Percentiles rank a stretch among this genome's conserved stretches.
Conservation (phyloP, 345 rosid genomes). For the Carallia pectinifolia region DNA sequence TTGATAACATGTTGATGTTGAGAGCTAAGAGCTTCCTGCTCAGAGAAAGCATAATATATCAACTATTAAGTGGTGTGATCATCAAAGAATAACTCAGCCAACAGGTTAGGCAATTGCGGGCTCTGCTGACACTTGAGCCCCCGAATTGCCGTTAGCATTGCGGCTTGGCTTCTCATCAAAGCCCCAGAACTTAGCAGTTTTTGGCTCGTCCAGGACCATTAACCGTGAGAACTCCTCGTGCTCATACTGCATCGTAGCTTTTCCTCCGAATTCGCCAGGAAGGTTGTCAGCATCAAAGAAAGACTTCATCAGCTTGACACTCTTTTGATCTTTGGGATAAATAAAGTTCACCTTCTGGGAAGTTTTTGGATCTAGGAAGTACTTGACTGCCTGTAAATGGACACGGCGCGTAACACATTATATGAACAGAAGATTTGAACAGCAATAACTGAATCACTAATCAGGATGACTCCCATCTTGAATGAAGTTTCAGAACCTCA, state of each 20-base stretch:
- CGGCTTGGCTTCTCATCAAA: constrained; percentile 35
- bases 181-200: constrained; percentile 76
- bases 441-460: neutral
- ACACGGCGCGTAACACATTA: neutral
- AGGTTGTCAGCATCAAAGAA: constrained; percentile 75
- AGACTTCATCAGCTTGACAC: constrained; percentile 63
- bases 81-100: constrained; percentile 24
- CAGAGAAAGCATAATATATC: too few relatives aligned
- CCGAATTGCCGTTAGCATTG: constrained; percentile 24
- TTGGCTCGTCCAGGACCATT: constrained; percentile 75
- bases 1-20: too few relatives aligned
- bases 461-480: too few relatives aligned
- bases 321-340: constrained; percentile 63
- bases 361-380: constrained; percentile 73
- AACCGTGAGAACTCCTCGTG: constrained; percentile 76
- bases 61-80: too few relatives aligned
- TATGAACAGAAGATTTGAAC: neutral
- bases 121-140: constrained; percentile 41
- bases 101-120: constrained; percentile 38
- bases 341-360: constrained; percentile 80
- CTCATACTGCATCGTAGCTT: constrained; percentile 63
- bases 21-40: too few relatives aligned
- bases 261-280: constrained; percentile 84
- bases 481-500: too few relatives aligned
- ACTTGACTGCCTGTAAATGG: constrained; percentile 52